Percentiles rank a stretch among this genome's conserved stretches.
phyloP scores from a whole-genome alignment of 495 filamentous ascomycete species.

The Pyrenopolyporus hunteri region DNA sequence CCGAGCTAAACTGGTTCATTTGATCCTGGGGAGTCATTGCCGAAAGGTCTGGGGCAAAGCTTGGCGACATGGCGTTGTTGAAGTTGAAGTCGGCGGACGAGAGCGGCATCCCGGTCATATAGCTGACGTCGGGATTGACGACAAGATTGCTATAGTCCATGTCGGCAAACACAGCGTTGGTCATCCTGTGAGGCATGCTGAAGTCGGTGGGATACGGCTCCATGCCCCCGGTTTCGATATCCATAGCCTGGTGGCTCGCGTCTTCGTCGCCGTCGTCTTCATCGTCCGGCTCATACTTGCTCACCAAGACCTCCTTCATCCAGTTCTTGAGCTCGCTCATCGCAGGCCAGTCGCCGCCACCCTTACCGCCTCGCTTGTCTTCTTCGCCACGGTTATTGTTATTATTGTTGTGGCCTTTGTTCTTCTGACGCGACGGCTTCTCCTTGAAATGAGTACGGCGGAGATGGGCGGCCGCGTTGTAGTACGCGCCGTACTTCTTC shows the following conservation, averaged over 20 bases:
- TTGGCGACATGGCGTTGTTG: constrained; percentile 27
- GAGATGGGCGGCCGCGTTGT: constrained; percentile 93
- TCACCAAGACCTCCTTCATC: constrained; percentile 72
- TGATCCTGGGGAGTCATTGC: constrained; percentile 31
- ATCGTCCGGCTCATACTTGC: constrained; percentile 40
- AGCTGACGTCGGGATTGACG: constrained; percentile 37
- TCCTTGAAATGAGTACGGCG: constrained; percentile 82
- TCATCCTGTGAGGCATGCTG: constrained; percentile 34
- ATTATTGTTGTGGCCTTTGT: constrained; percentile 43
- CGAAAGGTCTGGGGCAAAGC: constrained; percentile 28
- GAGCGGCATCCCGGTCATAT: constrained; percentile 45
- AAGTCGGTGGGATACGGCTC: constrained; percentile 31
- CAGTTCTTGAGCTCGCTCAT: constrained; percentile 83
- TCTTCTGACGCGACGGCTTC: constrained; percentile 51
- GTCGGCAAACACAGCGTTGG: constrained; percentile 32
- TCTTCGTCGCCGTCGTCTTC: constrained; percentile 47
- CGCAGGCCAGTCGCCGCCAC: constrained; percentile 79
- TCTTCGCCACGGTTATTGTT: constrained; percentile 43
- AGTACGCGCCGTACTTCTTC: constrained; percentile 90
- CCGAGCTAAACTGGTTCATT: constrained; percentile 44
- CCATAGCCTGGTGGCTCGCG: constrained; percentile 27
- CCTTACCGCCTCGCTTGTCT: constrained; percentile 79
- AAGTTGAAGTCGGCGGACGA: constrained; percentile 50
- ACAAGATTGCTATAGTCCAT: constrained; percentile 38
- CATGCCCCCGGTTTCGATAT: constrained; percentile 13